Evolutionary conservation across 805 yeast species (phyloP), one percentile per base, ranked within the genome.

Genomic region (Metschnikowia dekortorum): DNA sequence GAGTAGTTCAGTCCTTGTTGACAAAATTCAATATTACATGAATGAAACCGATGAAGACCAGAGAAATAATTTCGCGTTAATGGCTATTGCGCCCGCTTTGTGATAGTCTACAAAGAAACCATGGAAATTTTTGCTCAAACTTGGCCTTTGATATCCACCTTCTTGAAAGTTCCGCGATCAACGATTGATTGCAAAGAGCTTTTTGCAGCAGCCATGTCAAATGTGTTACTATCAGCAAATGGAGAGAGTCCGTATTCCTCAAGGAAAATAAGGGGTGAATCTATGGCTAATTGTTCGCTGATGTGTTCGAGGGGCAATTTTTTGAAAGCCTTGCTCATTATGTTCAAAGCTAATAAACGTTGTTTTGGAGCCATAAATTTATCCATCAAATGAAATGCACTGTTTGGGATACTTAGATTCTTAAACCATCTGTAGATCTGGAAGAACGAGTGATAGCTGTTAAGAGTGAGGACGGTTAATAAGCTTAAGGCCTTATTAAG

Each of bases 131-230:
- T 8, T 18, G 26, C 13, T 22, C 65, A 84, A 7, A 83, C 75
- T 67, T 91, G 97, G 0, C 98, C 98, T 71, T 91, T 91, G 54
- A 92, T 90, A 62, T 91, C 97, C 11, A 91, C 83, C 61, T 76
- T 84, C 52, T 71, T 79, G 57, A 76, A 75, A 33, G 67, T 70
- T 2, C 70, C 44, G 57, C 66, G 53, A 65, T 66, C 56, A 66
- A 73, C 44, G 61, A 70, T 53, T 52, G 64, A 53, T 39, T 69
- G 64, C 4, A 82, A 65, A 0, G 61, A 61, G 0, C 68, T 66
- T 50, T 78, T 64, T 2, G 73, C 63, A 2, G 54, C 53, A 1
- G 58, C 57, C 48, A 73, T 70, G 52, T 72, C 75, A 44, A 70
- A 62, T 5, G 61, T 67, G 2, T 38, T 39, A 6, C 53, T 61